Evolutionary conservation across 139 green algal species (phyloP).

Genomic region (Coccomyxa sp.): DNA sequence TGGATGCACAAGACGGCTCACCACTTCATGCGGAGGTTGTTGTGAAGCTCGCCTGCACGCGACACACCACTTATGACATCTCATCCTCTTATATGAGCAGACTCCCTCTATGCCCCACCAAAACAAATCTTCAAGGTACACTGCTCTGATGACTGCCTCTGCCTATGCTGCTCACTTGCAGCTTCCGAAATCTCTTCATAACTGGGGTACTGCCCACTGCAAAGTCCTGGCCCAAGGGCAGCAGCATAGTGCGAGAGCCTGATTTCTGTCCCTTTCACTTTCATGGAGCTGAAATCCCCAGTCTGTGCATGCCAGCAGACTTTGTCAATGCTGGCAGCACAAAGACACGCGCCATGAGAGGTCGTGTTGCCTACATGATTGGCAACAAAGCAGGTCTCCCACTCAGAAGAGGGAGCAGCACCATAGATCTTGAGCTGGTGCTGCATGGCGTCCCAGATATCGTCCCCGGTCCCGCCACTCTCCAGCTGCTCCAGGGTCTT

Average conservation of each 20-base stretch:
- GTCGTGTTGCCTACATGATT: not conserved
- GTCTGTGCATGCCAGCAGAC: not conserved
- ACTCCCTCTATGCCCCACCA: too few relatives aligned
- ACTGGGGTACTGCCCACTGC: too few relatives aligned
- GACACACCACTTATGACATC: not conserved
- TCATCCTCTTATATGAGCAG: not conserved
- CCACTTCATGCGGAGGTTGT: conserved; percentile 32
- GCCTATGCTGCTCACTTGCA: too few relatives aligned
- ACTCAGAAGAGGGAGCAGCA: not conserved
- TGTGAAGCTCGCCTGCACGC: conserved; percentile 28
- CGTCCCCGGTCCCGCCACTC: conserved; percentile 17
- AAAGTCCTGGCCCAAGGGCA: too few relatives aligned
- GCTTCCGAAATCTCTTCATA: too few relatives aligned
- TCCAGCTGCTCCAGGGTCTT: conserved; percentile 21
- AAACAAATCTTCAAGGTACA: too few relatives aligned
- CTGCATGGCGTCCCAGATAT: conserved; percentile 28
- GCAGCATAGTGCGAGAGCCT: too few relatives aligned
- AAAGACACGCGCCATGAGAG: not conserved
- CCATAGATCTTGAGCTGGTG: conserved; percentile 23
- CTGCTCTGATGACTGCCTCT: too few relatives aligned
- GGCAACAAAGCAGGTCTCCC: too few relatives aligned
- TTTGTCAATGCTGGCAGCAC: not conserved
- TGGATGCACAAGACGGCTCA: too few relatives aligned
- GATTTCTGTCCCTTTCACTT: too few relatives aligned
- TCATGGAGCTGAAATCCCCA: too few relatives aligned